Evolutionary conservation across 345 rosid genomes (phyloP).

Genomic region (Tarenaya hassleriana): DNA sequence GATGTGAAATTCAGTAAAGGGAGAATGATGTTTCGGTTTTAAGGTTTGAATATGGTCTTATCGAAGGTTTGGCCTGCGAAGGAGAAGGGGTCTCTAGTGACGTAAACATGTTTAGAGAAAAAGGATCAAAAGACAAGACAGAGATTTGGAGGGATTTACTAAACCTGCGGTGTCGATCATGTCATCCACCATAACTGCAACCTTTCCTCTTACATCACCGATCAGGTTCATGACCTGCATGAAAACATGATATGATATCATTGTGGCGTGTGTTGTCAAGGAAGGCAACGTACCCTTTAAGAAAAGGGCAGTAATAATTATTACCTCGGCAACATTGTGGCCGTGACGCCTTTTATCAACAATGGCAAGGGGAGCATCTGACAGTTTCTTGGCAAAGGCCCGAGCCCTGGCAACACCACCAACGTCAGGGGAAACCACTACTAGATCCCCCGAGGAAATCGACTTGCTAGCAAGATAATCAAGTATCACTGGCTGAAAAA

Average conservation of each 20-base stretch:
- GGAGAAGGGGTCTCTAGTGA: neutral
- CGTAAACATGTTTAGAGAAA: neutral
- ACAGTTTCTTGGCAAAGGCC: constrained; percentile 88
- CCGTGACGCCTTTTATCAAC: constrained; percentile 99
- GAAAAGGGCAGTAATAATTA: neutral
- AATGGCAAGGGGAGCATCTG: constrained; percentile 97
- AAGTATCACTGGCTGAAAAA: constrained; percentile 88
- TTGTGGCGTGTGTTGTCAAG: constrained; percentile 1
- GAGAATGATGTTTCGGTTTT: neutral
- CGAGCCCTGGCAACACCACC: constrained; percentile 99
- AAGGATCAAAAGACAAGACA: too few species aligned
- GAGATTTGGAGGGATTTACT: constrained; percentile 11
- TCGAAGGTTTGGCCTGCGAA: neutral
- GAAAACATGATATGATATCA: neutral
- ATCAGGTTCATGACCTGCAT: constrained; percentile 92
- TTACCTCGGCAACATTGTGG: constrained; percentile 98
- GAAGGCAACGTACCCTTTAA: neutral
- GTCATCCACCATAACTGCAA: constrained; percentile 99
- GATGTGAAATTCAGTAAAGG: too few species aligned
- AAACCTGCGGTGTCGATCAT: constrained; percentile 99
- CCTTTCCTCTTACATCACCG: constrained; percentile 95
- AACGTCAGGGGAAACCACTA: constrained; percentile 98
- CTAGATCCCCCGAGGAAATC: constrained; percentile 72
- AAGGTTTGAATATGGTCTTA: neutral
- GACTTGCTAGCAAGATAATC: constrained; percentile 98